Percentiles rank a stretch among this genome's conserved stretches.
These are phyloP conservation scores for Zygosaccharomyces sapae DNA, from an alignment of 1,139 yeast species.

Conservation along the genomic window DNA sequence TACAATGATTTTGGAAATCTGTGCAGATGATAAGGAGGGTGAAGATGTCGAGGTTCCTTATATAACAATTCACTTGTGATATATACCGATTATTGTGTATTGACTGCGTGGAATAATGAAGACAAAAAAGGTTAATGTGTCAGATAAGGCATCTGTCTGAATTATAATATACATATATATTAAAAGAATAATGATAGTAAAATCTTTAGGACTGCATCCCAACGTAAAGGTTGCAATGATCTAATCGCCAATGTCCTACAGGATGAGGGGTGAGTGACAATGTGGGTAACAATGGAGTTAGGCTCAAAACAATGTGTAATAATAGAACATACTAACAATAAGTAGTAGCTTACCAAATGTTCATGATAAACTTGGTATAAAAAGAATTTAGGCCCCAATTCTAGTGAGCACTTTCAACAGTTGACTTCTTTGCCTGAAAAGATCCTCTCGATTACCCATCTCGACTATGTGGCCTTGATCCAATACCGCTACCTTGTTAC, in stretches of 20 bases:
- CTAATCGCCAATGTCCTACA: too few relatives aligned
- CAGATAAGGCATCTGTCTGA: neutral
- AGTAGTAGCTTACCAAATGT: too few relatives aligned
- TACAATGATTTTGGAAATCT: slow-evolving; percentile 78
- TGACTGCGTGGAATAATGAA: neutral
- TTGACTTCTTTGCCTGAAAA: slow-evolving; percentile 17
- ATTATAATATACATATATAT: slow-evolving; percentile 8
- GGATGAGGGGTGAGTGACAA: too few relatives aligned
- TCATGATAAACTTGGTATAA: too few relatives aligned
- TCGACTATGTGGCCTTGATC: slow-evolving; percentile 45
- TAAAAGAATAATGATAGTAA: slow-evolving; percentile 23
- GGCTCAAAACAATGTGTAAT: too few relatives aligned
- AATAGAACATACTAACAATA: too few relatives aligned
- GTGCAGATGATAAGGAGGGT: slow-evolving; percentile 87
- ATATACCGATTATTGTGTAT: neutral
- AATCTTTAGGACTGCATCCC: too few relatives aligned
- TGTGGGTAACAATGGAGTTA: too few relatives aligned
- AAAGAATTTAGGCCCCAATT: neutral
- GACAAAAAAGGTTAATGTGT: neutral
- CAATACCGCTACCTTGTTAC: slow-evolving; percentile 44
- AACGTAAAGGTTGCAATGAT: too few relatives aligned
- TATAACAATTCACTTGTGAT: slow-evolving; percentile 53
- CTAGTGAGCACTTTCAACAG: slow-evolving; percentile 1
- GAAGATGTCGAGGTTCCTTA: slow-evolving; percentile 96
- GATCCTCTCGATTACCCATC: slow-evolving; percentile 35